Evolutionary conservation across 345 rosid genomes (phyloP).

Genomic region (Lumnitzera littorea): DNA sequence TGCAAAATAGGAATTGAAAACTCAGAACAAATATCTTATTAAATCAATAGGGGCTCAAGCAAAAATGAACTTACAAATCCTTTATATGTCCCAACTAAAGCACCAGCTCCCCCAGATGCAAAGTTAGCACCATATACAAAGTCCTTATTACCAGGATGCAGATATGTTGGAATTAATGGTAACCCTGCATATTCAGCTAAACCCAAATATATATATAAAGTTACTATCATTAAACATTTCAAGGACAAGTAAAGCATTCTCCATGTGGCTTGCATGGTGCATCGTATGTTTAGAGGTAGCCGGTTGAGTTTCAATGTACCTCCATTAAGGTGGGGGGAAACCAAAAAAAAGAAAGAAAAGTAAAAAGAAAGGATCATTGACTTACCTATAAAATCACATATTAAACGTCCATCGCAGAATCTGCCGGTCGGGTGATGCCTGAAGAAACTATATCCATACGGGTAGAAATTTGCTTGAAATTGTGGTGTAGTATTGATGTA

Average conservation of each 20-base stretch:
- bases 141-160: slow-evolving; percentile 4
- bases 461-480: slow-evolving; percentile 21
- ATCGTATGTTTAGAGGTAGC: too few relatives aligned
- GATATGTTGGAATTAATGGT: slow-evolving; percentile 13
- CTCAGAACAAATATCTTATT: neutral
- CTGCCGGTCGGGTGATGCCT: slow-evolving; percentile 19
- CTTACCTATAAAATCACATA: slow-evolving; percentile 24
- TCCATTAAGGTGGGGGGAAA: too few relatives aligned
- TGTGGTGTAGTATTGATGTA: slow-evolving; percentile 13
- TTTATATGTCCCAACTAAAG: slow-evolving; percentile 9
- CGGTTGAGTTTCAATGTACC: too few relatives aligned
- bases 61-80: slow-evolving; percentile 7
- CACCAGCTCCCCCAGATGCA: slow-evolving; percentile 23
- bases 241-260: too few relatives aligned
- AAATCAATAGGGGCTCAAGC: neutral
- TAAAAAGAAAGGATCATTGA: neutral
- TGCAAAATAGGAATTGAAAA: neutral
- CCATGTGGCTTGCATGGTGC: too few relatives aligned
- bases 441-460: slow-evolving; percentile 26
- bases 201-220: neutral
- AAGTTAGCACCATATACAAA: slow-evolving; percentile 15
- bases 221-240: too few relatives aligned
- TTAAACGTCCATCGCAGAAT: slow-evolving; percentile 20
- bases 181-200: slow-evolving; percentile 15
- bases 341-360: neutral